Evolutionary conservation across 225 moss, liverwort and hornwort species (phyloP), one percentile per base, ranked within the genome.

Genomic region (Thuidium tamariscinum): DNA sequence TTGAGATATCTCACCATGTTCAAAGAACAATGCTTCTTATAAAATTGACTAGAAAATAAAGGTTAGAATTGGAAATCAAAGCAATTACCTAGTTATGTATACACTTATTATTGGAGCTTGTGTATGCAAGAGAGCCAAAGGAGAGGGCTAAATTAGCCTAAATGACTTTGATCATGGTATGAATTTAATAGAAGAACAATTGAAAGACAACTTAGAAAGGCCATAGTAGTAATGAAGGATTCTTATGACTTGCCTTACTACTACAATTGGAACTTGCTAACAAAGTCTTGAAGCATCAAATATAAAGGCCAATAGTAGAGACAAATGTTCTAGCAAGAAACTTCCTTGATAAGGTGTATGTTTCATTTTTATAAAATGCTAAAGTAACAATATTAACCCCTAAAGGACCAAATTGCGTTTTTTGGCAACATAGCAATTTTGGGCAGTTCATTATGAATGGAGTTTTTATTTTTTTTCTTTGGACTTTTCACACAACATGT

Each of bases 161-260:
- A 15, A 26, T 69, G 41, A 69, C 15, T 44, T 44, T 9, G 44
- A 3, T 5, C 10, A 71, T 71, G 10, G 44, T 9, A 0, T 0
- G 2, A 70, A 5, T 27, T 70, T 16, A 16, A 3, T 14, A 0
- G 16, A 4, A 27, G 5, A 27, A 44, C 5, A 71, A 2, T 27
- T 42, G 3, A 3, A 25, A 41, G 41, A 41, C 8, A 42, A 69
- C 5, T 15, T 41, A 2, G 9, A 71, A 27, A 7, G 27, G 3
- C 0, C 1, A 29, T 1, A 0, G 16, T 27, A 3, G 29, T 41
- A 8, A 42, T 34, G 2, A 13, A 39, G 0, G 4, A 39, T 3
- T 68, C 68, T 67, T 37, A 37, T 0, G 9, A 37, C 13, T 0
- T 41, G 1, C 8, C 25, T 1, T 25, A 25, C 3, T 41, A 41